Evolutionary conservation across 441 rosid genomes (phyloP).

Genomic region (Raphanus hybrid): DNA sequence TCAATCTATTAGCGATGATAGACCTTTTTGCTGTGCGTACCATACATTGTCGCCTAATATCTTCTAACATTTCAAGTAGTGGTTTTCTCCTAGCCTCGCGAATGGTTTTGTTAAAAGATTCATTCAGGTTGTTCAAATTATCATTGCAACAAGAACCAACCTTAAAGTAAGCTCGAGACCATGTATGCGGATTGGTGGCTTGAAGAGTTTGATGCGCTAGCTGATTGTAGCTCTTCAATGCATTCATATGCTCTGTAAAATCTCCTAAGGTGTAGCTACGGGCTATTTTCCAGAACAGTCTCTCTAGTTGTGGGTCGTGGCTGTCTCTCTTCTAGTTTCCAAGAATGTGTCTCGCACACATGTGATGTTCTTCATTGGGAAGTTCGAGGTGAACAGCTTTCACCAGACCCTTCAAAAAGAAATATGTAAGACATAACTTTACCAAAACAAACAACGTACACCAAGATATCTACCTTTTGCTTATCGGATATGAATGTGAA

Average conservation of each 20-base stretch:
- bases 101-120: slow-evolving; percentile 1
- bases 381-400: not conserved
- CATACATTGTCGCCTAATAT: not conserved
- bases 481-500: not conserved
- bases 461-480: not conserved
- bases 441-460: not conserved
- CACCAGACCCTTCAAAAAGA: not conserved
- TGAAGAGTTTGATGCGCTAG: not conserved
- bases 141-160: not conserved
- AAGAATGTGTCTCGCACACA: not conserved
- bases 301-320: not conserved
- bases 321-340: not conserved
- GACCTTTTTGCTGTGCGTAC: not conserved
- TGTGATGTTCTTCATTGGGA: not conserved
- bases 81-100: not conserved
- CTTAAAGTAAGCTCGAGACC: not conserved
- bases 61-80: not conserved
- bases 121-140: not conserved
- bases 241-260: not conserved
- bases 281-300: not conserved
- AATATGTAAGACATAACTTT: not conserved
- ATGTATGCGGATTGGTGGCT: not conserved
- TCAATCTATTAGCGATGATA: not conserved
- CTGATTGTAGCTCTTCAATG: not conserved
- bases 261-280: not conserved